phyloP scores from a whole-genome alignment of 495 filamentous ascomycete species.

The Symbiotaphrina buchneri region DNA sequence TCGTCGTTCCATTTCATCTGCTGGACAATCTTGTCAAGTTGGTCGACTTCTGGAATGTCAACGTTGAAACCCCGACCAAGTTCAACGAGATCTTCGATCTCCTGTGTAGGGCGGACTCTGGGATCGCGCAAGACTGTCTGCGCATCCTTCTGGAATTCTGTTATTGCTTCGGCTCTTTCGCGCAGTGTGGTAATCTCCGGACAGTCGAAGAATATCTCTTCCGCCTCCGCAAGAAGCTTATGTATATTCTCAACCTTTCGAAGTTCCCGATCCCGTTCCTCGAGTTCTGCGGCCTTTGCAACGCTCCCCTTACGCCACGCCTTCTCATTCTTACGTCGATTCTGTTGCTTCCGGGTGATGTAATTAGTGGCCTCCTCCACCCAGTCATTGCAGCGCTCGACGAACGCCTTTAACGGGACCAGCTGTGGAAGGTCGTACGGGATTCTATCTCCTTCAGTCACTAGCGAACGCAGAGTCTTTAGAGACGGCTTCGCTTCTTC shows the following conservation, averaged over 20 bases:
- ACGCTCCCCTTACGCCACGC: slow-evolving; percentile 51
- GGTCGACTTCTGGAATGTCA: slow-evolving; percentile 81
- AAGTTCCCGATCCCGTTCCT: slow-evolving; percentile 74
- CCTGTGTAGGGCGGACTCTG: slow-evolving; percentile 33
- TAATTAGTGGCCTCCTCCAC: slow-evolving; percentile 95
- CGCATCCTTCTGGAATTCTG: slow-evolving; percentile 65
- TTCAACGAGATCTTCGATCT: slow-evolving; percentile 80
- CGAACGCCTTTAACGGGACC: slow-evolving; percentile 62
- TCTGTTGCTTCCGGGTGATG: slow-evolving; percentile 95
- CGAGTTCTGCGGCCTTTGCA: slow-evolving; percentile 56
- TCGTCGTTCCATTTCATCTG: slow-evolving; percentile 79
- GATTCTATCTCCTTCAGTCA: slow-evolving; percentile 93
- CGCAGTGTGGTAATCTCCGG: slow-evolving; percentile 73
- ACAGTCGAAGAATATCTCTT: slow-evolving; percentile 83
- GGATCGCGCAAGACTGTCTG: slow-evolving; percentile 39
- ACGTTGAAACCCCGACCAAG: slow-evolving; percentile 76
- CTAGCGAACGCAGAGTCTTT: slow-evolving; percentile 61
- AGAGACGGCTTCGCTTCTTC: slow-evolving; percentile 66
- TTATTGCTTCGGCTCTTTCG: slow-evolving; percentile 74
- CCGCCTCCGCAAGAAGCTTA: slow-evolving; percentile 62
- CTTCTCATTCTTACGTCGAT: slow-evolving; percentile 91
- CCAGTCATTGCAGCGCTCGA: slow-evolving; percentile 92
- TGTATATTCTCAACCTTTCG: slow-evolving; percentile 80
- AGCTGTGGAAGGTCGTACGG: slow-evolving; percentile 79
- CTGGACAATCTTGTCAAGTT: slow-evolving; percentile 55